Percentiles rank a stretch among this genome's conserved stretches.
Conservation (phyloP, 2,329 filamentous ascomycete genomes). For the Neofusicoccum laricinum region DNA sequence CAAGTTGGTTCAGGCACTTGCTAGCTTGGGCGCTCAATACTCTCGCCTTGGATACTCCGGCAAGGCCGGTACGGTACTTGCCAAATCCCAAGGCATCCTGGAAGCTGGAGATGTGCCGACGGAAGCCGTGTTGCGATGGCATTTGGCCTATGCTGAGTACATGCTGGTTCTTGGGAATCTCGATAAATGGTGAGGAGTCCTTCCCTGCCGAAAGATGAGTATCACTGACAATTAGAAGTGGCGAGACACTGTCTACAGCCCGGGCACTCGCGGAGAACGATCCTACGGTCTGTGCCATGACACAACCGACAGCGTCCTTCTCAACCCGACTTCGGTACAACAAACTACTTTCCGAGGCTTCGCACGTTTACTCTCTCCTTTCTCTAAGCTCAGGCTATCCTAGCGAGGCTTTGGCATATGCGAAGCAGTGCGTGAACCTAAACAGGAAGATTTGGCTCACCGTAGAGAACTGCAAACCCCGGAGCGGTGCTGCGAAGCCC, state of each 20-base stretch:
- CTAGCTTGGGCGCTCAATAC: slow-evolving; percentile 53
- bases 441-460: slow-evolving; percentile 52
- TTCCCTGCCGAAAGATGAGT: background rate
- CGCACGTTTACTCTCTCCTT: slow-evolving; percentile 63
- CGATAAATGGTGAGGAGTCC: slow-evolving; percentile 53
- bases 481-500: background rate
- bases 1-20: slow-evolving; percentile 42
- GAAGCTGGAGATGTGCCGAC: slow-evolving; percentile 36
- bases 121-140: slow-evolving; percentile 54
- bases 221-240: slow-evolving; percentile 24
- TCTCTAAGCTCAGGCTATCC: slow-evolving; percentile 55
- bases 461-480: slow-evolving; percentile 42
- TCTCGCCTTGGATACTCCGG: slow-evolving; percentile 59
- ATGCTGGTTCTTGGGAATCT: slow-evolving; percentile 64
- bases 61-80: slow-evolving; percentile 57
- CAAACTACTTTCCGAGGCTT: slow-evolving; percentile 57
- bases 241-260: slow-evolving; percentile 29
- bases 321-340: slow-evolving; percentile 43
- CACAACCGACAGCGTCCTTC: slow-evolving; percentile 31
- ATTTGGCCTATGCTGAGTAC: slow-evolving; percentile 74
- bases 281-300: slow-evolving; percentile 27
- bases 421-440: slow-evolving; percentile 47
- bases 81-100: slow-evolving; percentile 54
- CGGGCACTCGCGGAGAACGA: slow-evolving; percentile 29
- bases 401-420: slow-evolving; percentile 47